phyloP scores from a whole-genome alignment of 345 rosid species.

The Corchorus olitorius region DNA sequence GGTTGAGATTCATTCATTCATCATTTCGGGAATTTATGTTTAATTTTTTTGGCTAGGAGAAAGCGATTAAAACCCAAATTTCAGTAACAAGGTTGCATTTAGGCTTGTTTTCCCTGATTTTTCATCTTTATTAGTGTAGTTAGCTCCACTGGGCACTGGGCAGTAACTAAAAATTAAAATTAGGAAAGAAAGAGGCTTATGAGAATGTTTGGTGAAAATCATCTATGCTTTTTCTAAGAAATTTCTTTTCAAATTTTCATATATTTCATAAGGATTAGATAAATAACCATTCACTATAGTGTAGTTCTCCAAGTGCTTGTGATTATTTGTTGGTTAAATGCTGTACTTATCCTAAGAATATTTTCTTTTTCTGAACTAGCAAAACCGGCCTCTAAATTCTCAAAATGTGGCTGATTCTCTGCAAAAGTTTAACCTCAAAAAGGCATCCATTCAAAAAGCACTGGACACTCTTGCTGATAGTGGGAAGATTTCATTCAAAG shows the following conservation, averaged over 20 bases:
- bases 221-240: not conserved
- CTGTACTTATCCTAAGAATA: not conserved
- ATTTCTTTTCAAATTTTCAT: not conserved
- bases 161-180: not conserved
- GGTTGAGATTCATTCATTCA: not conserved
- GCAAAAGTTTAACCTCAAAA: conserved; percentile 92
- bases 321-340: not conserved
- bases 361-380: conserved; percentile 41
- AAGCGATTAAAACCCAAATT: not conserved
- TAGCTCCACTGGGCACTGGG: not conserved
- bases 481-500: conserved; percentile 79
- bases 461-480: conserved; percentile 76
- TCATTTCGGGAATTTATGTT: conserved; percentile 10
- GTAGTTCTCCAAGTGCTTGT: not conserved
- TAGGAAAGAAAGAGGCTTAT: not conserved
- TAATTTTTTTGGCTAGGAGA: not conserved
- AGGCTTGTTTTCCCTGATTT: not conserved
- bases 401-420: conserved; percentile 86
- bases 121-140: not conserved
- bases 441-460: conserved; percentile 84
- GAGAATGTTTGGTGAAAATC: conserved; percentile 5
- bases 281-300: not conserved
- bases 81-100: not conserved
- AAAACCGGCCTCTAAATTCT: conserved; percentile 85
- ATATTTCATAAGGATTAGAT: not conserved